Percentiles rank a stretch among this genome's conserved stretches.
Evolutionary conservation across 768 basidiomycete genomes (phyloP).

Genomic region (Tephrocybe sp.): DNA sequence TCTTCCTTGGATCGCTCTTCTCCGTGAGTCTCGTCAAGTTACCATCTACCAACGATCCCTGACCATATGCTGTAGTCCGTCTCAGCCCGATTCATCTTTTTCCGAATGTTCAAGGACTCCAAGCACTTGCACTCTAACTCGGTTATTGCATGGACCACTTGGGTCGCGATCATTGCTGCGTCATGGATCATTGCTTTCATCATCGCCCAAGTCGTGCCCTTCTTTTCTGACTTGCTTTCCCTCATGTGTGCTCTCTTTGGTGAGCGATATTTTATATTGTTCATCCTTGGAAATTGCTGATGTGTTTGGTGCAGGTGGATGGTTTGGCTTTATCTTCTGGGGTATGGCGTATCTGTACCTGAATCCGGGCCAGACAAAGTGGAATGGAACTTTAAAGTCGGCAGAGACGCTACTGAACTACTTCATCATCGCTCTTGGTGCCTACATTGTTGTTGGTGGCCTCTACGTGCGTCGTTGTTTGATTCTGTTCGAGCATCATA

Average conservation of each 20-base stretch:
- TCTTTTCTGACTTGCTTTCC: slow-evolving; percentile 40
- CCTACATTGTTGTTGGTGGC: slow-evolving; percentile 37
- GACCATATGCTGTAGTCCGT: slow-evolving; percentile 29
- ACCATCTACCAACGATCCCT: not conserved
- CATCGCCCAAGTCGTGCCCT: slow-evolving; percentile 34
- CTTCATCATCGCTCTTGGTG: slow-evolving; percentile 34
- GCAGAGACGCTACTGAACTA: slow-evolving; percentile 39
- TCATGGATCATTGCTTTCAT: slow-evolving; percentile 34
- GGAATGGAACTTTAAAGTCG: slow-evolving; percentile 30
- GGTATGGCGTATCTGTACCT: slow-evolving; percentile 41
- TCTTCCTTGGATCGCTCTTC: slow-evolving; percentile 45
- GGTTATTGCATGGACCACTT: slow-evolving; percentile 28
- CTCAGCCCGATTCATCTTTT: slow-evolving; percentile 44
- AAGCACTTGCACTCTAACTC: slow-evolving; percentile 36
- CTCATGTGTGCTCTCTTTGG: slow-evolving; percentile 44
- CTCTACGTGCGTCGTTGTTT: slow-evolving; percentile 32
- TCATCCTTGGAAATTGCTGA: not conserved
- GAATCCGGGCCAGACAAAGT: slow-evolving; percentile 33
- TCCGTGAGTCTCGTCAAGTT: slow-evolving; percentile 27
- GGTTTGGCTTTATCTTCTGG: slow-evolving; percentile 46
- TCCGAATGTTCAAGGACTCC: slow-evolving; percentile 40
- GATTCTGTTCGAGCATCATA: not conserved
- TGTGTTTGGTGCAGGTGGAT: slow-evolving; percentile 20
- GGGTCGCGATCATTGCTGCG: slow-evolving; percentile 29
- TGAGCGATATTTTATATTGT: slow-evolving; percentile 14